phyloP scores from a whole-genome alignment of 192 early-diverging fungal species.

The Anaeromyces robustus region DNA sequence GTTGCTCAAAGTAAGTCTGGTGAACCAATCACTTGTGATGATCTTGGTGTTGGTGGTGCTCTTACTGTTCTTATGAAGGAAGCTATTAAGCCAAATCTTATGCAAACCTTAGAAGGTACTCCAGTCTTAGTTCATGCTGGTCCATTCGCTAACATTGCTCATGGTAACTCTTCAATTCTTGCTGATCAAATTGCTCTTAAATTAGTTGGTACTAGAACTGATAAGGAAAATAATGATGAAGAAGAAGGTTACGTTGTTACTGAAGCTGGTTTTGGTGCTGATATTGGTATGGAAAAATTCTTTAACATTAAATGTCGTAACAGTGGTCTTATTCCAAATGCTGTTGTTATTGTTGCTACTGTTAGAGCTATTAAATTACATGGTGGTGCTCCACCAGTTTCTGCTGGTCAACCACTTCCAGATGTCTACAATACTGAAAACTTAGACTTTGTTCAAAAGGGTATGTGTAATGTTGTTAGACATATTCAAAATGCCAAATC shows the following conservation, averaged over 20 bases:
- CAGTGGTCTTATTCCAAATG: constrained; percentile 72
- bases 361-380: constrained; percentile 94
- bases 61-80: constrained; percentile 96
- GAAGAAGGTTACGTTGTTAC: constrained; percentile 82
- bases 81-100: constrained; percentile 93
- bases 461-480: constrained; percentile 71
- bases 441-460: constrained; percentile 64
- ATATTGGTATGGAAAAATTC: constrained; percentile 99
- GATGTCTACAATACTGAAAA: constrained; percentile 82
- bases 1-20: constrained; percentile 70
- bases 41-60: constrained; percentile 88
- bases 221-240: constrained; percentile 18
- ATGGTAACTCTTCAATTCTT: constrained; percentile 90
- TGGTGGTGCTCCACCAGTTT: constrained; percentile 85
- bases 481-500: constrained; percentile 83
- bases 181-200: constrained; percentile 95
- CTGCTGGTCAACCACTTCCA: constrained; percentile 69
- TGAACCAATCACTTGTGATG: constrained; percentile 82
- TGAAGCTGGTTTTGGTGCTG: constrained; percentile 98
- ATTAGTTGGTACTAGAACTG: constrained; percentile 67
- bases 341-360: constrained; percentile 87
- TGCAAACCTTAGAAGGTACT: constrained; percentile 99
- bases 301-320: constrained; percentile 97
- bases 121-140: constrained; percentile 98
- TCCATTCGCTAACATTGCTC: constrained; percentile 98